Conservation (phyloP, 345 rosid genomes). For the Melaleuca quinquenervia region DNA sequence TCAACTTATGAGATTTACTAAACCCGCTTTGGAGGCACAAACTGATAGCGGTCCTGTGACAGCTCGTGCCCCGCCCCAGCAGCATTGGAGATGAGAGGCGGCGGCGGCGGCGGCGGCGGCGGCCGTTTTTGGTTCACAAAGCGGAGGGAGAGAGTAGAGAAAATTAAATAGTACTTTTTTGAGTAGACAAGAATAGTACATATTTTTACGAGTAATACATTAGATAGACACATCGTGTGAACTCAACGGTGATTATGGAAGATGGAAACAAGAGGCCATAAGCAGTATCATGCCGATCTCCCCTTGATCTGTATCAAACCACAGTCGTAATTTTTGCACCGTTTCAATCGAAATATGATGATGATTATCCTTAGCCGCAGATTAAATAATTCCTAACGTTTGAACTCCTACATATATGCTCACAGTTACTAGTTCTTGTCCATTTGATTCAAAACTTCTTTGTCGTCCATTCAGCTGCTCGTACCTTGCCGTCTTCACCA, state of each 20-base stretch:
- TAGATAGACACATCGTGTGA: too few species aligned
- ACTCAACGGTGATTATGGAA: too few species aligned
- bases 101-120: not conserved
- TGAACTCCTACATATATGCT: not conserved
- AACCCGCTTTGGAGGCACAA: not conserved
- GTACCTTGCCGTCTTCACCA: not conserved
- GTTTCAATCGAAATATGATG: not conserved
- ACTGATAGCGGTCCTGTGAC: not conserved
- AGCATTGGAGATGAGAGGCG: not conserved
- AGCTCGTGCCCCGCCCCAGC: too few species aligned
- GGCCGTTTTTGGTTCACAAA: not conserved
- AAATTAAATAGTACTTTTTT: too few species aligned
- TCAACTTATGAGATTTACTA: not conserved
- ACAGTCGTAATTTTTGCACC: not conserved
- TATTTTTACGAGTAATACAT: too few species aligned
- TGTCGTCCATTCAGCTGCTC: not conserved
- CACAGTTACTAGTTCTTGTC: not conserved
- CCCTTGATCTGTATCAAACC: not conserved
- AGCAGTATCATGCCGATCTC: not conserved
- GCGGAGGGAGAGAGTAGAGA: not conserved
- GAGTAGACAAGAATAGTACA: too few species aligned
- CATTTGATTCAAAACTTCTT: not conserved
- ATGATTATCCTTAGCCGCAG: not conserved
- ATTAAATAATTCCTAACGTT: not conserved
- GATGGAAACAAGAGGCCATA: not conserved